Evolutionary conservation across 2,329 filamentous ascomycete species (phyloP).

Genomic region (Ascosphaera apis): DNA sequence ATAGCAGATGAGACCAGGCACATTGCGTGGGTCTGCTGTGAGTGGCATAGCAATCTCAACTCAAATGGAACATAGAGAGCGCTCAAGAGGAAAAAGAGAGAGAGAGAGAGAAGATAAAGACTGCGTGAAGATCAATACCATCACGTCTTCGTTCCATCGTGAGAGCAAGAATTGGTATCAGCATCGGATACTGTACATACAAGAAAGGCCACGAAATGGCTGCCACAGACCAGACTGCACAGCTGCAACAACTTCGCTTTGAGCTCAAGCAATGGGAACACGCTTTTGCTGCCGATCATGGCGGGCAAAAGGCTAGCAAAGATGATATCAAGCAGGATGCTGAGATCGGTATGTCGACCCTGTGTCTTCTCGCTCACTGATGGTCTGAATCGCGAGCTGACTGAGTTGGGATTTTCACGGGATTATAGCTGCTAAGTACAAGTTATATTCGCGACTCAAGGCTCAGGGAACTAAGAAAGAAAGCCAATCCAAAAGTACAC

Average conservation of each 20-base stretch:
- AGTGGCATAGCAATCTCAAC: too few species aligned
- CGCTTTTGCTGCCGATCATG: conserved; percentile 19
- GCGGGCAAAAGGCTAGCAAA: conserved; percentile 21
- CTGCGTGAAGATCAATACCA: too few species aligned
- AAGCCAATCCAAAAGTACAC: conserved; percentile 5
- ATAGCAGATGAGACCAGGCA: too few species aligned
- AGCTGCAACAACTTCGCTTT: conserved; percentile 11
- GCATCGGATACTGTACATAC: background rate
- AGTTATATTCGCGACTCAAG: conserved; percentile 22
- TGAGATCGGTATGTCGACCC: conserved; percentile 16
- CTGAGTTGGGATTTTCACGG: background rate
- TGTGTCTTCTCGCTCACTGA: background rate
- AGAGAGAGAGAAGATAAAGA: too few species aligned
- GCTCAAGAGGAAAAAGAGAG: too few species aligned
- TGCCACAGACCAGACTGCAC: background rate
- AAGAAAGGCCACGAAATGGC: background rate
- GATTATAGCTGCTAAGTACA: conserved; percentile 23
- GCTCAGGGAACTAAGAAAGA: conserved; percentile 7
- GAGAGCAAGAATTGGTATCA: too few species aligned
- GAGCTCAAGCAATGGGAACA: conserved; percentile 27
- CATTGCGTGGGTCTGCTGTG: too few species aligned
- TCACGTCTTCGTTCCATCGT: too few species aligned
- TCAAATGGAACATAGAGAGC: too few species aligned
- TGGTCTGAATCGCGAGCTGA: background rate
- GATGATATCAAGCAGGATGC: conserved; percentile 25